Conservation (phyloP, 1,139 yeast genomes). For the Suhomyces taliae region DNA sequence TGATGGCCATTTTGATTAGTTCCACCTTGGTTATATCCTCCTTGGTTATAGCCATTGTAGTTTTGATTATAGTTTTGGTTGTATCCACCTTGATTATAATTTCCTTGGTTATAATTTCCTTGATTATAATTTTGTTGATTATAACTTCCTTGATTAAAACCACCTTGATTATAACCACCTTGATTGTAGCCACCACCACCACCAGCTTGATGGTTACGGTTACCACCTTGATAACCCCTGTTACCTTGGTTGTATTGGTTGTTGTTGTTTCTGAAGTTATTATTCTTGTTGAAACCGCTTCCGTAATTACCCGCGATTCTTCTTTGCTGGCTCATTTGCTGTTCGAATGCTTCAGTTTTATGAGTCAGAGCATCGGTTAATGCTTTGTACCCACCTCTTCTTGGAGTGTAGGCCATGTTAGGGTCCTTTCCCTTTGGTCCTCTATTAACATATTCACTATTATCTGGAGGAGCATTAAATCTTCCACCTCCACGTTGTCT, state of each 20-base stretch:
- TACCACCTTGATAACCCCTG: conserved; percentile 9
- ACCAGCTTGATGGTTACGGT: conserved; percentile 7
- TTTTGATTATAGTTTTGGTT: conserved; percentile 9
- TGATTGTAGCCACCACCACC: not conserved
- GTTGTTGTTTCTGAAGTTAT: conserved; percentile 3
- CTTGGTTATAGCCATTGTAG: conserved; percentile 10
- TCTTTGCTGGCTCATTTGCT: conserved; percentile 9
- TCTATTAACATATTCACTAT: conserved; percentile 38
- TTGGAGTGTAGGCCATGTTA: conserved; percentile 34
- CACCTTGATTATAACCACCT: conserved; percentile 1
- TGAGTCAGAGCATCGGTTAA: conserved; percentile 18
- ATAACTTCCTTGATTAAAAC: conserved; percentile 10
- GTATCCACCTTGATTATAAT: conserved; percentile 9
- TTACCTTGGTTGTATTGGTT: conserved; percentile 10
- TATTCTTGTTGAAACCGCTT: conserved; percentile 10
- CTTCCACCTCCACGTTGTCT: conserved; percentile 30
- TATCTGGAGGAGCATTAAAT: conserved; percentile 35
- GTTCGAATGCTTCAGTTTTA: conserved; percentile 13
- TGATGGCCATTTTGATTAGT: conserved; percentile 9
- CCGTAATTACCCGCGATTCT: conserved; percentile 9
- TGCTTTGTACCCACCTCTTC: conserved; percentile 46
- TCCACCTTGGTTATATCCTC: conserved; percentile 7
- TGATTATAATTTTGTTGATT: conserved; percentile 11
- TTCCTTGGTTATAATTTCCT: conserved; percentile 10
- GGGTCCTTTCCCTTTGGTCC: conserved; percentile 44